Evolutionary conservation across 2,329 filamentous ascomycete species (phyloP), one percentile per base, ranked within the genome.

Genomic region (Blastomyces emzantsi): DNA sequence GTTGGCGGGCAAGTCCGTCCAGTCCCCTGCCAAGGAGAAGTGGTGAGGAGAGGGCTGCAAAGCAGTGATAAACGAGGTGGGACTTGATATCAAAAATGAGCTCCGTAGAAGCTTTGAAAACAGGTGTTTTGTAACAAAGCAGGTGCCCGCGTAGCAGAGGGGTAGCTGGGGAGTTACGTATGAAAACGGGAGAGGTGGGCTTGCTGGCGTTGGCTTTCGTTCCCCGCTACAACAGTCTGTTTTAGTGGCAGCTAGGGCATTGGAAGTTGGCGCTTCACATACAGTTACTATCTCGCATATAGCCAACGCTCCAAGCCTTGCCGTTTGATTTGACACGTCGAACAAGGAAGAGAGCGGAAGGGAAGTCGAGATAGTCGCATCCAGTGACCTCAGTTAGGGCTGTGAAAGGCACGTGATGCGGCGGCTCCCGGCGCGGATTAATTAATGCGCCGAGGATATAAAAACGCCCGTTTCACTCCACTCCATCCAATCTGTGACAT

Each of bases 221-320:
- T 39, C 28, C 28, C 59, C 33, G 36, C 45, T 51, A 19, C 36
- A 30, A n/a, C 33, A 58, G 28, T 58, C 56, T 28, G 33, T 39
- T 41, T 45, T 25, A 33, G 25, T 25, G 22, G 33, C 15, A 25
- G 56, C 56, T 45, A 45, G 33, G 39, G 22, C 56, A 58, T 58
- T 45, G 41, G 56, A 43, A 43, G 39, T 30, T 45, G 57, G 43
- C 28, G 39, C 28, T 30, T 47, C 19, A 41, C 25, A 47, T 30
- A 19, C 22, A 30, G 15, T 60, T 33, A 13, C 22, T 58, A 33
- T 58, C 22, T 58, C 39, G n/a, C 36, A 43, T 43, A 17, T 22
- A 28, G 56, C 56, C 56, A 43, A 58, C 57, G 41, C 28, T 25
- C 57, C 57, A 60, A 60, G 57, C 57, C 55, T 60, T 36, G 41